Base-by-base conservation (phyloP, 116 monocot species). In the Phalaenopsis hybrid region DNA sequence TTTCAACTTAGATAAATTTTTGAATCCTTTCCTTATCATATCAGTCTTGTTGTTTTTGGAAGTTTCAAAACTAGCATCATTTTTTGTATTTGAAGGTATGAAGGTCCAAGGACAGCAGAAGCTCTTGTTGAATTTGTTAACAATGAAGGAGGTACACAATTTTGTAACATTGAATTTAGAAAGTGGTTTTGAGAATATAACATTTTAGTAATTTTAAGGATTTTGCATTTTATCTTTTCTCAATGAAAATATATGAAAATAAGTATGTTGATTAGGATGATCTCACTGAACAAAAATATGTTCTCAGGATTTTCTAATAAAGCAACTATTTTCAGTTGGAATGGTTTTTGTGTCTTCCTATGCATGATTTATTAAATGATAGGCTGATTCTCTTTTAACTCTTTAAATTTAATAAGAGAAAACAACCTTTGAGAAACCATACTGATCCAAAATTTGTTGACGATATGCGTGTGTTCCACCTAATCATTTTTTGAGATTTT, bases 61-160 rank as follows among this genome's bases (percentile, higher is more conserved):
- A 44, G 21, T 44, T 20, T 28, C 28, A 73, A 34, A 31, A 74
- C 81, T 74, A 74, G 74, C 55, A 50, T 69, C 18, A 51, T 81
- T 7, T 4, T 81, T 49, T 48, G 49, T 45, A 12, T 72, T 58
- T 82, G 77, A 8, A 88, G 88, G 83, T 88, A 85, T 81, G 88
- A 88, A 81, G 88, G 88, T 44, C 80, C 80, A 51, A 77, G 88
- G 49, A 85, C 85, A 28, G 85, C 83, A 21, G 88, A 88, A 81
- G 83, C 85, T 34, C 88, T 88, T 75, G 75, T 81, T 74, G 88
- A 88, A 43, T 88, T 78, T 81, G 81, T 88, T 74, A 88, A 88
- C 70, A 79, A 72, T 81, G 88, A 88, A 88, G 85, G 81, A 88
- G 88, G 88, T 88, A 79, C 43, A 31, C 6, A 52, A 31, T 77